Evolutionary conservation across 1,284 basidiomycete genomes (phyloP).

Genomic region (Pseudozyma hubeiensis): DNA sequence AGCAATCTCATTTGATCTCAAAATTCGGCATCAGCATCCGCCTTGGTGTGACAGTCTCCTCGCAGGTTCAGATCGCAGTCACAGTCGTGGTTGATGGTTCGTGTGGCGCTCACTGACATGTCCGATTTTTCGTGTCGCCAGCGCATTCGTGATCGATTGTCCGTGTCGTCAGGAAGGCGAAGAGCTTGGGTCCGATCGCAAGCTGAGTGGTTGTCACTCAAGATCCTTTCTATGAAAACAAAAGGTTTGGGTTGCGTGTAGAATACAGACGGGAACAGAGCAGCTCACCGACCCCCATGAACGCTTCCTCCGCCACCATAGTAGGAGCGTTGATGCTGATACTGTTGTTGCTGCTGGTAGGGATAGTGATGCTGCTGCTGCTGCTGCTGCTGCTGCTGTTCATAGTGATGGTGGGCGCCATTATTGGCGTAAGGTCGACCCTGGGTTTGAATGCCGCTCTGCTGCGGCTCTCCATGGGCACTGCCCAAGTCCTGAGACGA

Average conservation of each 20-base stretch:
- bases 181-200: too few species aligned
- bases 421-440: background rate
- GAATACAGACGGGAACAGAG: conserved; percentile 4
- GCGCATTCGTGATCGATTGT: too few species aligned
- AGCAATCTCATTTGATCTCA: too few species aligned
- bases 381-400: conserved; percentile 11
- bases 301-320: conserved; percentile 13
- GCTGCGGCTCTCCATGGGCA: conserved; percentile 7
- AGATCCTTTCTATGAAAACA: too few species aligned
- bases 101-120: too few species aligned
- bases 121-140: too few species aligned
- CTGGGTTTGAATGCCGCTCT: conserved; percentile 4
- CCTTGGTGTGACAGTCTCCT: too few species aligned
- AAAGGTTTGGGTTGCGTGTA: background rate
- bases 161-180: too few species aligned
- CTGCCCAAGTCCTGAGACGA: conserved; percentile 1
- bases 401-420: conserved; percentile 12
- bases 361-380: background rate
- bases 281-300: conserved; percentile 18
- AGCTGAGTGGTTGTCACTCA: too few species aligned
- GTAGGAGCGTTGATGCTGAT: conserved; percentile 15
- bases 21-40: too few species aligned
- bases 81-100: too few species aligned
- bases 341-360: conserved; percentile 1
- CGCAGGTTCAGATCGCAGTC: too few species aligned